Percentiles rank a stretch among this genome's conserved stretches.
Evolutionary conservation across 441 rosid species (phyloP).

Genomic region (Hura crepitans): DNA sequence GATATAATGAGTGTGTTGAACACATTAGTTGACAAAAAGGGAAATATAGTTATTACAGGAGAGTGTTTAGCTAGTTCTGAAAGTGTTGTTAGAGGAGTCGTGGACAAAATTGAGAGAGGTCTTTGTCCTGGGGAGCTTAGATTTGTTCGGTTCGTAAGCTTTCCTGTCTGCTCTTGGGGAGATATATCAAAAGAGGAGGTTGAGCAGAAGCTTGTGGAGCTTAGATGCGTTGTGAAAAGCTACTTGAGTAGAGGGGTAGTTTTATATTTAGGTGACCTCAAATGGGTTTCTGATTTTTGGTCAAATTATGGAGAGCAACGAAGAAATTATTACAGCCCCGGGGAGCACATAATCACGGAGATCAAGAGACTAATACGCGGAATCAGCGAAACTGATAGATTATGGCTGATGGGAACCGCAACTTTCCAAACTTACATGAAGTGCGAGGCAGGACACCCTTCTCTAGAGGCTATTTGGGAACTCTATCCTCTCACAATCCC

Average conservation of each 20-base stretch:
- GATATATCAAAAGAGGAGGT: slow-evolving; percentile 47
- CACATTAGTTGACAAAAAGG: slow-evolving; percentile 37
- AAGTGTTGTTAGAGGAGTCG: slow-evolving; percentile 44
- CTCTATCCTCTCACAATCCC: slow-evolving; percentile 51
- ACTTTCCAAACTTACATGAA: slow-evolving; percentile 49
- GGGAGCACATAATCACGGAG: slow-evolving; percentile 54
- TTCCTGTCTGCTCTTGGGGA: slow-evolving; percentile 47
- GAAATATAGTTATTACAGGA: slow-evolving; percentile 52
- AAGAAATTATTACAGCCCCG: slow-evolving; percentile 34
- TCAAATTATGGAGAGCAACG: slow-evolving; percentile 44
- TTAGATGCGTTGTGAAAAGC: slow-evolving; percentile 43
- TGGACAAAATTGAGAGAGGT: slow-evolving; percentile 49
- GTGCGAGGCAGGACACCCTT: slow-evolving; percentile 56
- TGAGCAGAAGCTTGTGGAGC: slow-evolving; percentile 50
- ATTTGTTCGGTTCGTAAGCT: slow-evolving; percentile 41
- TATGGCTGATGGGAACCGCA: slow-evolving; percentile 56
- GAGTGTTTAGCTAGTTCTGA: slow-evolving; percentile 40
- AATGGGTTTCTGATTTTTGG: slow-evolving; percentile 59
- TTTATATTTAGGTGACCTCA: slow-evolving; percentile 60
- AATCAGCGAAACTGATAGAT: slow-evolving; percentile 33
- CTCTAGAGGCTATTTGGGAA: slow-evolving; percentile 57
- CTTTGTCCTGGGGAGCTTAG: slow-evolving; percentile 41
- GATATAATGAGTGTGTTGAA: slow-evolving; percentile 44
- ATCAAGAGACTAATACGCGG: slow-evolving; percentile 46
- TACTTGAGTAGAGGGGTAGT: slow-evolving; percentile 44